These are phyloP conservation scores for Camellia oleifera DNA, from an alignment of 179 eudicot genomes.

Conservation along the genomic window DNA sequence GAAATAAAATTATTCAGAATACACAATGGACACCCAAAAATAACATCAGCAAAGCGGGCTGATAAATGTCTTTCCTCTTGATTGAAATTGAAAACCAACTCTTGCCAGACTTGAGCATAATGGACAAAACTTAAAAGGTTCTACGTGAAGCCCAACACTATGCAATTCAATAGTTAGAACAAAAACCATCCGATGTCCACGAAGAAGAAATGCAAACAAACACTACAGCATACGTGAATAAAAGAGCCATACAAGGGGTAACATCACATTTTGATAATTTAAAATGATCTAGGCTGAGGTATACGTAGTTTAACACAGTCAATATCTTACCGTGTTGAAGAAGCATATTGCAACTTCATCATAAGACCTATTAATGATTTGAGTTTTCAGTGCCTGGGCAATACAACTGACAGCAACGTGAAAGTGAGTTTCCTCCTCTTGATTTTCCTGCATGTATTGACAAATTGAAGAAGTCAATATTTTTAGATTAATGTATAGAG, in stretches of 20 bases:
- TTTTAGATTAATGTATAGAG: background rate
- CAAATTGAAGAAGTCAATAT: background rate
- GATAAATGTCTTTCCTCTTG: background rate
- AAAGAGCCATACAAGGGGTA: background rate
- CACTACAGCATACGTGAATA: background rate
- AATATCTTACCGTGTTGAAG: constrained; percentile 79
- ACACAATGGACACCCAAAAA: too few species aligned
- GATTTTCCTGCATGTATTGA: constrained; percentile 59
- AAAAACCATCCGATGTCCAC: background rate
- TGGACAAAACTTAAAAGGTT: background rate
- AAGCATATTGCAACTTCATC: constrained; percentile 93
- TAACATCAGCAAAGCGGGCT: background rate
- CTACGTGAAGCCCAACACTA: background rate
- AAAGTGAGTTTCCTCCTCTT: constrained; percentile 60
- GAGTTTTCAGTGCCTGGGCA: constrained; percentile 73
- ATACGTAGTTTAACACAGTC: constrained; percentile 7
- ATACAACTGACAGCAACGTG: constrained; percentile 72
- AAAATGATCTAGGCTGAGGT: background rate
- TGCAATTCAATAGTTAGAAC: background rate
- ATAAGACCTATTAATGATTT: constrained; percentile 79
- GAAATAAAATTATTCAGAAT: too few species aligned
- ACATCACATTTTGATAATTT: background rate
- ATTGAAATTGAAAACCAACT: background rate
- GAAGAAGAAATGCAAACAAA: background rate
- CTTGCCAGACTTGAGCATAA: background rate